Evolutionary conservation across 345 rosid genomes (phyloP).

Genomic region (Melastoma malabathricum): DNA sequence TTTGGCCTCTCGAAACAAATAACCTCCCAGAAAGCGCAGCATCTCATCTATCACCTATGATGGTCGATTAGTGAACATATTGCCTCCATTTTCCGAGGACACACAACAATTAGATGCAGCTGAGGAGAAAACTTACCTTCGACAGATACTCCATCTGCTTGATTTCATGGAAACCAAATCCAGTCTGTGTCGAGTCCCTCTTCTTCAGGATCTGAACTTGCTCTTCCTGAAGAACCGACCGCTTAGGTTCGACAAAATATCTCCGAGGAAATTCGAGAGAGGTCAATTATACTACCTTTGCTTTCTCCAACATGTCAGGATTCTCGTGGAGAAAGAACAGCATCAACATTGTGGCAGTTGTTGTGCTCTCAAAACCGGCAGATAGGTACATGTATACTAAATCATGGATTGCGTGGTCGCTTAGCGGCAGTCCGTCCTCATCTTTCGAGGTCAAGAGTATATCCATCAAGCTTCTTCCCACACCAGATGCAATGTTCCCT

Average conservation of each 20-base stretch:
- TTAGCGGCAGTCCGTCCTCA: constrained; percentile 19
- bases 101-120: no score
- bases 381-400: constrained; percentile 20
- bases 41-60: constrained; percentile 48
- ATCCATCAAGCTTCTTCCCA: constrained; percentile 24
- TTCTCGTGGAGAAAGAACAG: constrained; percentile 31
- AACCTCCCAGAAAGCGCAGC: constrained; percentile 20
- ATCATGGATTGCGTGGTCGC: constrained; percentile 20
- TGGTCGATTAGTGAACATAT: no score
- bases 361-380: constrained; percentile 28
- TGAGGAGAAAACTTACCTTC: constrained; percentile 11
- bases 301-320: constrained; percentile 32
- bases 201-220: constrained; percentile 19
- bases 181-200: constrained; percentile 17
- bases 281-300: constrained; percentile 20
- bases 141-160: constrained; percentile 29
- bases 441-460: constrained; percentile 16
- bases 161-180: constrained; percentile 20
- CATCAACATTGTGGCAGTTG: constrained; percentile 20
- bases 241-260: background rate
- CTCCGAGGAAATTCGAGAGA: background rate
- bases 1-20: constrained; percentile 42
- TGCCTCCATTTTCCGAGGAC: no score
- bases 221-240: constrained; percentile 18
- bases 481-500: background rate